Evolutionary conservation across 192 early-diverging fungal species (phyloP), one percentile per base, ranked within the genome.

Genomic region (Blastocladiella britannica): DNA sequence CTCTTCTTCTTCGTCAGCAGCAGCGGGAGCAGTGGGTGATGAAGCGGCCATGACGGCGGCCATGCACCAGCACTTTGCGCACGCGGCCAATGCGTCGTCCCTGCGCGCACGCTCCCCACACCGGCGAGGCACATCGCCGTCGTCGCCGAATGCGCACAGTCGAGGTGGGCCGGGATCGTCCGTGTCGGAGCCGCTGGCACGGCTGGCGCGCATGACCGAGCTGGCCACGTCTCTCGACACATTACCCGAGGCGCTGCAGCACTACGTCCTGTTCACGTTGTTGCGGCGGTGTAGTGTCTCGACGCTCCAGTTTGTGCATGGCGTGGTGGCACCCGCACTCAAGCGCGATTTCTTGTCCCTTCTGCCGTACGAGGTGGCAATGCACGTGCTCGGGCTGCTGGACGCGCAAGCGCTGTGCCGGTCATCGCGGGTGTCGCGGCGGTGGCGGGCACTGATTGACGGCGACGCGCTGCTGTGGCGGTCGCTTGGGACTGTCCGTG

Each of bases 261-360:
- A 84, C 7, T 95, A 91, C 54, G 68, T 93, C 58, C 76, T 96
- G 30, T 83, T 89, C 60, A 85, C 96, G 58, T 68, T 98, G 20
- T 74, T 98, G 29, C 79, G 84, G 24, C 79, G 88, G 20, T 89
- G 81, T 23, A 79, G 86, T 7, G 77, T 82, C 3, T 71, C 82
- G 3, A 82, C 85, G 2, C 76, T 98, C 56, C 90, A 95, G 69
- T 90, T 90, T 71, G 82, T 91, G n/a, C 82, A 82, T 55, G 80
- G 83, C 27, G 69, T 90, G n/a, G 81, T 98, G 56, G 68, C 88
- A 51, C 89, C 95, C 1, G 81, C 83, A 18, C 74, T 97, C 61
- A 88, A 91, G 60, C 80, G 86, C 61, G 91, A 98, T 71, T 93
- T 95, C 68, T 57, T 98, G 7, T 77, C 74, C 20, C 70, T 71